Conservation (phyloP, 2,329 filamentous ascomycete species). For the Colletotrichum coccodes region DNA sequence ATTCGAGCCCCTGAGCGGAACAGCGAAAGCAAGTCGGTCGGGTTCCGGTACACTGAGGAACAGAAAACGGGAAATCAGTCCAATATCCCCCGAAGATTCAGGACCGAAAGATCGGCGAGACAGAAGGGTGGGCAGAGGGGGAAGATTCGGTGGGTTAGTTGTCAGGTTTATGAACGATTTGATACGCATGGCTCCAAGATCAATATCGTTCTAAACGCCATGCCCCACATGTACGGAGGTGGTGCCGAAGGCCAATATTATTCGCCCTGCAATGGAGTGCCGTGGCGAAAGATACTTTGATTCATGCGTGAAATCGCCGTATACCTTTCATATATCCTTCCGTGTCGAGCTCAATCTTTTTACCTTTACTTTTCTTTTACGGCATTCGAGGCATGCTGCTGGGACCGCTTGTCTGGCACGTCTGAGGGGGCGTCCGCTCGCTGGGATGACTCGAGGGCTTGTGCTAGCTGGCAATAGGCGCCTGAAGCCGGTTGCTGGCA, state of each 20-base stretch:
- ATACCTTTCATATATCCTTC: background rate
- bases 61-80: background rate
- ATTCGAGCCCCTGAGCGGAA: background rate
- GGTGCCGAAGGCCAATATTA: slow-evolving; percentile 3
- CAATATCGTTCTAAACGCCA: background rate
- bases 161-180: slow-evolving; percentile 6
- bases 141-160: background rate
- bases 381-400: slow-evolving; percentile 21
- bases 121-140: background rate
- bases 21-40: slow-evolving; percentile 26
- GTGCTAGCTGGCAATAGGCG: slow-evolving; percentile 3
- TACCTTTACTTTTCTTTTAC: slow-evolving; percentile 29
- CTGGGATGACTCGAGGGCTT: background rate
- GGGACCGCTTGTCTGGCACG: slow-evolving; percentile 12
- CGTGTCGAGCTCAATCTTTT: background rate
- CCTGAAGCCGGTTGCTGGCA: background rate
- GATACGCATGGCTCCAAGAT: background rate
- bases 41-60: slow-evolving; percentile 19
- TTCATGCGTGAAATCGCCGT: background rate
- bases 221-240: slow-evolving; percentile 15
- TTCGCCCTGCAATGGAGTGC: background rate
- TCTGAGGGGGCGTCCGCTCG: background rate
- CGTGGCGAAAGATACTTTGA: background rate
- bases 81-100: background rate
- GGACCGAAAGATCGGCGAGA: background rate